Evolutionary conservation across 2,329 filamentous ascomycete species (phyloP), one percentile per base, ranked within the genome.

Genomic region (Claviceps fusiformis): DNA sequence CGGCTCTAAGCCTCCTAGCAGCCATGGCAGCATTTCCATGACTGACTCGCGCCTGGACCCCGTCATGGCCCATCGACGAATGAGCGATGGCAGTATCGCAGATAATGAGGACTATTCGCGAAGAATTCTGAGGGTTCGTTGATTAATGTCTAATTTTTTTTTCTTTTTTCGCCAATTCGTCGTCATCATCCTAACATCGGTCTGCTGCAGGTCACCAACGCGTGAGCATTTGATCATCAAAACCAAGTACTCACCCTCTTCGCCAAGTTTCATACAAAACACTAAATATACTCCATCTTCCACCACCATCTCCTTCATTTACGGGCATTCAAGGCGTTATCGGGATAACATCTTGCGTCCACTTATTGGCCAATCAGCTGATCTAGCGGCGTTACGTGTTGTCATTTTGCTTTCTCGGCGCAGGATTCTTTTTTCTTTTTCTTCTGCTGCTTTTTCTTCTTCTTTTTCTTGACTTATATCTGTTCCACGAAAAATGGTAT

Each of bases 101-200:
- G 92, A 97, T 70, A 95, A 96, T 72, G 84, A 95, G 72, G 92
- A 97, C 70, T 97, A 95, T 74, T 96, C 92, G 59, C 83, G 92
- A 73, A 87, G 88, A 73, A 96, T 97, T 71, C 80, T 97, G 67
- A 88, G 95, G 83, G 92, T 95, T 79, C 61, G 81, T 74, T 56
- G n/a, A 35, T 19, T 24, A 24, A 33, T 33, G 6, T 33, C 9
- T 33, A 33, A 33, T 1, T 9, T 33, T 33, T 33, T 24, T 24
- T 24, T 24, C 24, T 24, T 31, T 35, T 27, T 49, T 2, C 8
- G 19, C 24, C 19, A 19, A 19, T 48, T 37, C 41, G 3, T 35
- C 31, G 3, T 47, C 10, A 3, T 37, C 1, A 24, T 48, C 43
- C 43, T 54, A 29, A 54, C n/a, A 24, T 19, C 37, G 8, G 37